Evolutionary conservation across 139 green algal species (phyloP).

Genomic region (Tetraselmis chui): DNA sequence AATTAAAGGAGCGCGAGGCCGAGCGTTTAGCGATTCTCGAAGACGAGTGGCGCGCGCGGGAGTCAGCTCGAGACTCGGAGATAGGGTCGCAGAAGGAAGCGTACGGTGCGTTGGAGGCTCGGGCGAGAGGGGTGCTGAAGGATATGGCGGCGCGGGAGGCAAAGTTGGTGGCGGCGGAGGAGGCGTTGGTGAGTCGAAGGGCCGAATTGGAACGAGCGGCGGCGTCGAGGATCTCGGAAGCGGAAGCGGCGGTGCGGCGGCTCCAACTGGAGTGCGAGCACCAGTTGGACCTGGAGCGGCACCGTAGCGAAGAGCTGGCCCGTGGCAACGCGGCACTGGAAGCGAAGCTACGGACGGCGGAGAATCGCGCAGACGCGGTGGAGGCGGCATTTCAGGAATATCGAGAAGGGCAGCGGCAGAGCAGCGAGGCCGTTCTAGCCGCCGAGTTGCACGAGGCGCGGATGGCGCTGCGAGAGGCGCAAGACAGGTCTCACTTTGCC

Average conservation of each 20-base stretch:
- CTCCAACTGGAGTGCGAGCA: slow-evolving; percentile 58
- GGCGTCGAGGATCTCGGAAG: slow-evolving; percentile 38
- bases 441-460: slow-evolving; percentile 10
- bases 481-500: too few species aligned
- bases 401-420: slow-evolving; percentile 7
- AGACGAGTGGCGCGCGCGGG: slow-evolving; percentile 45
- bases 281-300: slow-evolving; percentile 55
- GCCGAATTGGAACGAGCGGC: slow-evolving; percentile 48
- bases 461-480: background rate
- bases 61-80: slow-evolving; percentile 33
- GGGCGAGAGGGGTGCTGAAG: slow-evolving; percentile 23
- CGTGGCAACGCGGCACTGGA: slow-evolving; percentile 33
- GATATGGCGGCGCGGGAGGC: slow-evolving; percentile 1
- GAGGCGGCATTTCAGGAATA: slow-evolving; percentile 34
- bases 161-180: slow-evolving; percentile 14
- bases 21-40: slow-evolving; percentile 53
- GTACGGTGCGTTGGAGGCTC: slow-evolving; percentile 31
- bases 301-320: slow-evolving; percentile 34
- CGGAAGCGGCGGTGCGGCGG: slow-evolving; percentile 39
- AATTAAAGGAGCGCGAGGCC: slow-evolving; percentile 42
- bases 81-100: slow-evolving; percentile 12
- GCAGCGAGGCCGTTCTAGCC: slow-evolving; percentile 20
- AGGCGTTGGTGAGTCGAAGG: slow-evolving; percentile 8
- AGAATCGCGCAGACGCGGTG: slow-evolving; percentile 32
- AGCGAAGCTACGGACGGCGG: slow-evolving; percentile 30